Percentiles rank a stretch among this genome's conserved stretches.
phyloP scores from a whole-genome alignment of 345 rosid species.

The Xanthoceras sorbifolium region DNA sequence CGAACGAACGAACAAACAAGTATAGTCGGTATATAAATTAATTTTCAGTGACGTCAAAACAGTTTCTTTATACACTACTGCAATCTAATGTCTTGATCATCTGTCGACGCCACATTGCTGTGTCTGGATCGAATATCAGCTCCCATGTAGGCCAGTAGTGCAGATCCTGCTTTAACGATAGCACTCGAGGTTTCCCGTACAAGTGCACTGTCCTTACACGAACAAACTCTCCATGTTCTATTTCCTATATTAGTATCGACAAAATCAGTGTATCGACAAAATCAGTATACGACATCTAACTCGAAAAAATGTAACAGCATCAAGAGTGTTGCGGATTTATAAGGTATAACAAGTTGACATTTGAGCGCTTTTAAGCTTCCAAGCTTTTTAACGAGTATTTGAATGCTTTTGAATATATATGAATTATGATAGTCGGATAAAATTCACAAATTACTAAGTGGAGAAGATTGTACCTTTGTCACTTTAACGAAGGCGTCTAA shows the following conservation, averaged over 20 bases:
- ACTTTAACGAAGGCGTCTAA: slow-evolving; percentile 70
- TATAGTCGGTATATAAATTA: background rate
- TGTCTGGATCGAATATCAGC: slow-evolving; percentile 73
- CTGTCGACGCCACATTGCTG: slow-evolving; percentile 70
- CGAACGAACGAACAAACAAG: background rate
- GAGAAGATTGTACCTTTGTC: slow-evolving; percentile 58
- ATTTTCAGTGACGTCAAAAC: background rate
- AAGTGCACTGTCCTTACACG: slow-evolving; percentile 82
- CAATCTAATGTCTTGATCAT: slow-evolving; percentile 57
- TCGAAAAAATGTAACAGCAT: background rate
- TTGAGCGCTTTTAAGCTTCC: background rate
- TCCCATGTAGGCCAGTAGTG: slow-evolving; percentile 99
- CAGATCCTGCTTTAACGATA: slow-evolving; percentile 89
- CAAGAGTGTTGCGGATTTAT: background rate
- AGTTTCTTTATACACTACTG: background rate
- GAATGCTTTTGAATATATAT: background rate
- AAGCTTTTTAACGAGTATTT: background rate
- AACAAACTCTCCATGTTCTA: slow-evolving; percentile 83
- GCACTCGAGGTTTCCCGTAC: slow-evolving; percentile 85
- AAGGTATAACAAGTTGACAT: background rate
- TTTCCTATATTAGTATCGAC: slow-evolving; percentile 45
- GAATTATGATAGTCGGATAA: background rate
- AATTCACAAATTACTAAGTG: background rate
- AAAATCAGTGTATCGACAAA: background rate
- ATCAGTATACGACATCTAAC: background rate